Base-by-base conservation (phyloP, 2,329 filamentous ascomycete species). In the Trematosphaeria pertusa region DNA sequence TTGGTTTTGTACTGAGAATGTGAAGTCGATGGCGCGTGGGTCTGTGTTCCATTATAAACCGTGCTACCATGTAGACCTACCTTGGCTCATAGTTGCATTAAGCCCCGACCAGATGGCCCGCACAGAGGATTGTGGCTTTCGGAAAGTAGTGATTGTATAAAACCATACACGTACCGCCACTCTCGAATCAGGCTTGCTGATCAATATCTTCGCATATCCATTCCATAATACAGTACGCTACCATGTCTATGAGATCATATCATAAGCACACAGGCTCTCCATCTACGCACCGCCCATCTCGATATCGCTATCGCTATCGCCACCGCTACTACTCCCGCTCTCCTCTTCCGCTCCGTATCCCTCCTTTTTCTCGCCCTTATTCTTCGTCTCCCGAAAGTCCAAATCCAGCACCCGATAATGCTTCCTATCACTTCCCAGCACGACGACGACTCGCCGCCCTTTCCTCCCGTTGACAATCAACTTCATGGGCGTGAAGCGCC, bases 331-430 rank as follows among this genome's bases (percentile, higher is more conserved):
- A 44, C 24, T 26, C 20, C 37, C 44, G 7, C 21, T 43, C n/a
- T 43, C 49, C 34, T 33, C 36, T 14, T 50, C 57, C 47, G 47
- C 3, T 19, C 34, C 22, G 46, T 50, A 11, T 8, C 43, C 28
- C 43, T 40, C 1, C 34, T 50, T 32, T 48, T 44, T 11, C 30
- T 42, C 64, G 7, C 52, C 46, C 34, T 33, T 63, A 5, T 62
- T 63, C 14, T 59, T 67, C 9, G 68, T 67, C 36, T 46, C 52
- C 26, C 61, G 64, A 30, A 69, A 72, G 52, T 75, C 82, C 54
- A 86, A 59, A 64, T 85, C 82, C 47, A 84, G 67, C 11, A 85
- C 77, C 37, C 78, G 73, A 65, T 82, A 85, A 48, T 79, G 76
- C 60, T 78, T 73, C 26, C 72, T 67, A 59, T 81, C 78, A 20